These are phyloP conservation scores for Herpetomonas samuelpessoai DNA, from an alignment of 208 protist genomes.

Conservation along the genomic window DNA sequence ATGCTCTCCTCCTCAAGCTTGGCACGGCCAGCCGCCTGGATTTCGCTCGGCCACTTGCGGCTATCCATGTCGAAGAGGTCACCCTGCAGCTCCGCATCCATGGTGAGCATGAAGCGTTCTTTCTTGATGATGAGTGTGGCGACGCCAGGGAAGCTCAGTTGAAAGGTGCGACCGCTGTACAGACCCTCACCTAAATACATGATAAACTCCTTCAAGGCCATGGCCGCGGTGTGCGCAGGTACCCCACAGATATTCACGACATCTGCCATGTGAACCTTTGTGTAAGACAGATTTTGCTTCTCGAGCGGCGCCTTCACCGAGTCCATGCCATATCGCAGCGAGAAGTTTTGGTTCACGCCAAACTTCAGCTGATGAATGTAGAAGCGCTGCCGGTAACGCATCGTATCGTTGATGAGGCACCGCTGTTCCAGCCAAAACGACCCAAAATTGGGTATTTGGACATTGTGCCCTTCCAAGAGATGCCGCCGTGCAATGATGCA, in stretches of 20 bases:
- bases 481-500: conserved; percentile 48
- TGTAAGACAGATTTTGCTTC: conserved; percentile 22
- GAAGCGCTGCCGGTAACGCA: conserved; percentile 26
- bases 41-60: conserved; percentile 58
- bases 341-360: conserved; percentile 39
- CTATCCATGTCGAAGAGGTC: conserved; percentile 75
- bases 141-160: conserved; percentile 61
- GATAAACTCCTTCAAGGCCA: conserved; percentile 79
- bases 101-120: conserved; percentile 45
- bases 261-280: conserved; percentile 48
- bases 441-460: conserved; percentile 62
- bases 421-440: conserved; percentile 58
- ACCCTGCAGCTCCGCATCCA: conserved; percentile 45
- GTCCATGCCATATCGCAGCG: conserved; percentile 47
- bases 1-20: conserved; percentile 20
- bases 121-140: conserved; percentile 61
- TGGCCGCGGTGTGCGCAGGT: conserved; percentile 51
- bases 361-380: conserved; percentile 37
- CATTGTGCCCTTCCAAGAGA: conserved; percentile 55
- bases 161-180: conserved; percentile 58
- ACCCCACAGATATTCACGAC: conserved; percentile 63
- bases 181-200: conserved; percentile 82
- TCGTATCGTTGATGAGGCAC: conserved; percentile 35
- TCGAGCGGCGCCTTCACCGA: conserved; percentile 31
- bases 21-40: conserved; percentile 29